phyloP scores from a whole-genome alignment of 306 rosid species.

The Vicia villosa region DNA sequence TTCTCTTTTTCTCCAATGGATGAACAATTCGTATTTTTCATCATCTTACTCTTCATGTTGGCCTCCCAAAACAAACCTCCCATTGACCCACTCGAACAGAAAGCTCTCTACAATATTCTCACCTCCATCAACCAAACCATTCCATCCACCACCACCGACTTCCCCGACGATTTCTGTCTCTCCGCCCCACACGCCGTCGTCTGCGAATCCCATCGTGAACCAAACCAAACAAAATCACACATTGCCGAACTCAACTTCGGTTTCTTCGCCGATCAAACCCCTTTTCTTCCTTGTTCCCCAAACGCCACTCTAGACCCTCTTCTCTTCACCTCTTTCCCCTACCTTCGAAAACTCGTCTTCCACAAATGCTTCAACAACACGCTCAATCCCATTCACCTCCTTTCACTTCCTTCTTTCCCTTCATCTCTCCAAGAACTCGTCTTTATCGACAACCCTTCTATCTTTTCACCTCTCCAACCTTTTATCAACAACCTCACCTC shows the following conservation, averaged over 20 bases:
- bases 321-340: constrained; percentile 59
- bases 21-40: too few relatives aligned
- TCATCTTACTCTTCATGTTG: neutral
- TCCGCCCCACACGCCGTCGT: too few relatives aligned
- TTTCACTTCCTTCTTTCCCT: neutral
- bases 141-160: neutral
- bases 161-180: too few relatives aligned
- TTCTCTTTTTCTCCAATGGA: too few relatives aligned
- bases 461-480: constrained; percentile 39
- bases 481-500: constrained; percentile 47
- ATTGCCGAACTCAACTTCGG: constrained; percentile 70
- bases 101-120: neutral
- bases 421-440: constrained; percentile 61
- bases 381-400: neutral
- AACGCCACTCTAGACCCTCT: constrained; percentile 55
- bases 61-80: neutral
- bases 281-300: constrained; percentile 66
- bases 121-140: neutral
- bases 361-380: constrained; percentile 70
- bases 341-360: constrained; percentile 72
- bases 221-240: constrained; percentile 36
- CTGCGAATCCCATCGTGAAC: too few relatives aligned
- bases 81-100: neutral
- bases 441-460: constrained; percentile 67
- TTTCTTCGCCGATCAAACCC: constrained; percentile 57